Evolutionary conservation across 2,329 filamentous ascomycete species (phyloP).

Genomic region (Claviceps purpurea): DNA sequence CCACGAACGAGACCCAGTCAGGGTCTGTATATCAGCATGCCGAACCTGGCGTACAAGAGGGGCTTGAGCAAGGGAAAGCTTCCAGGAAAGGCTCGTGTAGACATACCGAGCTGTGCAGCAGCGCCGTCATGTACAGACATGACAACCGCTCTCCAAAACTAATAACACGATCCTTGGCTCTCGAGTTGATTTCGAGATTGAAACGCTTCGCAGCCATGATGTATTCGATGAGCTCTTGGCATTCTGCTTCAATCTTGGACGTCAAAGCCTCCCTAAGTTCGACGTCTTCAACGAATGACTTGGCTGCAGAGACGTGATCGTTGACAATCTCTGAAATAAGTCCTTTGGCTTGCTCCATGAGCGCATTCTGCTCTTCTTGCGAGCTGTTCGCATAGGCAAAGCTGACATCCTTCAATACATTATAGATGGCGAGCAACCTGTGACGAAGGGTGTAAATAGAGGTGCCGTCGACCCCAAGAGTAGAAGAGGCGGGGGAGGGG

Average conservation of each 20-base stretch:
- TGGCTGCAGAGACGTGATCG: slow-evolving; percentile 67
- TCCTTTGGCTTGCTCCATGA: slow-evolving; percentile 52
- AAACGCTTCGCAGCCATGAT: slow-evolving; percentile 50
- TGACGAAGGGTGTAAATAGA: neutral
- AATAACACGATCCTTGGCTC: slow-evolving; percentile 76
- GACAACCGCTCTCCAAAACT: slow-evolving; percentile 94
- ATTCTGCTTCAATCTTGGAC: slow-evolving; percentile 62
- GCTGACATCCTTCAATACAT: slow-evolving; percentile 40
- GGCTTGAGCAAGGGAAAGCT: neutral
- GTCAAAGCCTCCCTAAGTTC: slow-evolving; percentile 46
- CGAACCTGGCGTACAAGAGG: neutral
- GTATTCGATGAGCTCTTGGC: slow-evolving; percentile 65
- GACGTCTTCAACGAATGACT: slow-evolving; percentile 44
- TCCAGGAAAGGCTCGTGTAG: neutral
- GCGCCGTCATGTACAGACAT: slow-evolving; percentile 76
- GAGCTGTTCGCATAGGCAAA: slow-evolving; percentile 32
- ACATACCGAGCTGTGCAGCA: slow-evolving; percentile 59
- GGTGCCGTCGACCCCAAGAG: no score
- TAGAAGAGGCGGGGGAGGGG: no score
- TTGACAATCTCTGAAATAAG: slow-evolving; percentile 69
- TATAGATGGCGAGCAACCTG: slow-evolving; percentile 47
- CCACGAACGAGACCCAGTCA: slow-evolving; percentile 13
- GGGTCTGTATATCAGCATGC: slow-evolving; percentile 1
- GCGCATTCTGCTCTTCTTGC: slow-evolving; percentile 36
- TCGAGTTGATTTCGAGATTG: slow-evolving; percentile 62